phyloP scores from a whole-genome alignment of 116 monocot species.

The Dioscorea cayenensis region DNA sequence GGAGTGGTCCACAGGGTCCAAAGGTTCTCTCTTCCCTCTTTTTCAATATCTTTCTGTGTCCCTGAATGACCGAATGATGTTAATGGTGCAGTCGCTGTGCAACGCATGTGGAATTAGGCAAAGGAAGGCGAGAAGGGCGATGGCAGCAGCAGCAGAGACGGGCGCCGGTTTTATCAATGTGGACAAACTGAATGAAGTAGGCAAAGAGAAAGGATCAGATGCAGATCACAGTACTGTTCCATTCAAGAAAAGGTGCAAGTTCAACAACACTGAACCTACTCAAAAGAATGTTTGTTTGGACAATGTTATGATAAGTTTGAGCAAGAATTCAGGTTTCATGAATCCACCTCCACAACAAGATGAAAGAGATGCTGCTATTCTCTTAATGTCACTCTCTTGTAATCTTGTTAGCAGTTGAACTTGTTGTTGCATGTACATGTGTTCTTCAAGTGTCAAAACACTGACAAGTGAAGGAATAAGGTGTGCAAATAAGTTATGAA shows the following conservation, averaged over 20 bases:
- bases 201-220: conserved; percentile 12
- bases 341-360: conserved; percentile 43
- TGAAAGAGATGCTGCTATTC: conserved; percentile 63
- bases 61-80: not conserved
- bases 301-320: conserved; percentile 30
- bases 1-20: conserved; percentile 51
- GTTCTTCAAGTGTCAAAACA: no score
- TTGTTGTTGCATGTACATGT: not conserved
- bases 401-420: conserved; percentile 32
- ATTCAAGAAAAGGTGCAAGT: conserved; percentile 63
- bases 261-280: conserved; percentile 8
- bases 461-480: no score
- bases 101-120: conserved; percentile 84
- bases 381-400: conserved; percentile 66
- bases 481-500: no score
- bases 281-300: conserved; percentile 21
- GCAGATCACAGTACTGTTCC: conserved; percentile 23
- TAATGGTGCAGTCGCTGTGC: conserved; percentile 57
- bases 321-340: conserved; percentile 26
- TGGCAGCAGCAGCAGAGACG: conserved; percentile 24
- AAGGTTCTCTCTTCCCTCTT: conserved; percentile 23
- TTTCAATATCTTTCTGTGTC: conserved; percentile 2
- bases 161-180: conserved; percentile 7
- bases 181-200: not conserved
- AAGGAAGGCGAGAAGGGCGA: conserved; percentile 60